phyloP scores from a whole-genome alignment of 352 stramenopile genomes.

The Lagenidium sp. region DNA sequence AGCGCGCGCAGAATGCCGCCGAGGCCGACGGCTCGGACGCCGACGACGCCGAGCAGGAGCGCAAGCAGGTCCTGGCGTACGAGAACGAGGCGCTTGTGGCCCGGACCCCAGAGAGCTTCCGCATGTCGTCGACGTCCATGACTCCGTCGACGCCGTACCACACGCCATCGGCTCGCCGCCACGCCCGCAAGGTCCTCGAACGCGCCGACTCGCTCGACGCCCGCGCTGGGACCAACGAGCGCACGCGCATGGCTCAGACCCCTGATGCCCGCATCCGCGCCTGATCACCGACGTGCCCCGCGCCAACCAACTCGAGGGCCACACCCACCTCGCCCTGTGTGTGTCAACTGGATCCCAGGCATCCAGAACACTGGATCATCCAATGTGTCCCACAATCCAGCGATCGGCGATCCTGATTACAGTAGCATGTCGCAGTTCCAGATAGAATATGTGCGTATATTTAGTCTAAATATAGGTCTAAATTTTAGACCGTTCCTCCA shows the following conservation, averaged over 20 bases:
- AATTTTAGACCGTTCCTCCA: no score
- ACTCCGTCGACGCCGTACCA: slow-evolving; percentile 24
- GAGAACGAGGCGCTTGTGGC: slow-evolving; percentile 33
- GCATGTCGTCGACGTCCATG: slow-evolving; percentile 19
- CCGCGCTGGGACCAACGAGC: neutral
- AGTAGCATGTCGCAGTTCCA: no score
- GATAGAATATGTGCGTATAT: no score
- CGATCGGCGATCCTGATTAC: neutral
- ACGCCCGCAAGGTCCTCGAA: slow-evolving; percentile 14
- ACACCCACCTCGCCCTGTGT: no score
- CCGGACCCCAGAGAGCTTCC: slow-evolving; percentile 26
- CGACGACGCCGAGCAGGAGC: slow-evolving; percentile 21
- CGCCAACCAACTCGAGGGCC: no score
- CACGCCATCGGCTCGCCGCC: slow-evolving; percentile 22
- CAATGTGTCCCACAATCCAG: no score
- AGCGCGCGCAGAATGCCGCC: slow-evolving; percentile 20
- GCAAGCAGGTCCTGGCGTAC: slow-evolving; percentile 28
- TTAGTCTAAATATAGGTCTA: no score
- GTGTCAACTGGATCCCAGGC: no score
- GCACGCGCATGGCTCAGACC: slow-evolving; percentile 9
- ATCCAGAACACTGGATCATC: no score
- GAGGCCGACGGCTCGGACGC: slow-evolving; percentile 15
- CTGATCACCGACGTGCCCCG: no score
- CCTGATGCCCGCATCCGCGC: slow-evolving; percentile 12
- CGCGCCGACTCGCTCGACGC: slow-evolving; percentile 6